Base-by-base conservation (phyloP, 108 stramenopile genomes). In the Licmophora abbreviata region DNA sequence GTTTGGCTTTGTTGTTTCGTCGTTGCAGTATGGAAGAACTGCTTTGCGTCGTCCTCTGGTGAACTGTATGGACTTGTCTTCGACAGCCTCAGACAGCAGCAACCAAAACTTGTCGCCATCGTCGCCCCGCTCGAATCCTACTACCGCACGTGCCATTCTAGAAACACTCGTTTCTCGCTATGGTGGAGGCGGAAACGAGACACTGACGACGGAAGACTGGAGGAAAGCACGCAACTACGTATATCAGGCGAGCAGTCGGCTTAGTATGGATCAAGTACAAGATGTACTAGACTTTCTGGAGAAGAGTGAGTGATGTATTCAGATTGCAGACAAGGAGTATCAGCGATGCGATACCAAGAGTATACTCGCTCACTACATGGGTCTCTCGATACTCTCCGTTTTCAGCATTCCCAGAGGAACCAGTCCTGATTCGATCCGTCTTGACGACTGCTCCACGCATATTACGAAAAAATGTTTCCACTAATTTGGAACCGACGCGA, bases 371-470 rank as follows among this genome's bases (percentile, higher is more conserved):
- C n/a, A n/a, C n/a, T n/a, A n/a, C n/a, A n/a, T n/a, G n/a, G n/a
- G n/a, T n/a, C n/a, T n/a, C n/a, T n/a, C n/a, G n/a, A n/a, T n/a
- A n/a, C n/a, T n/a, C n/a, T n/a, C n/a, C n/a, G n/a, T n/a, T n/a
- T n/a, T n/a, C 8, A 1, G 33, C 43, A 0, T 72, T 80, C 28
- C 56, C 62, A 18, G 29, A 49, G 8, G 53, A 74, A 35, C 53
- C 51, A 22, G 35, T 61, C 9, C 27, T 68, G 55, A 59, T 61
- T 28, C 51, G 54, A 25, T 53, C 33, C 1, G 63, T 90, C 18
- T 20, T 90, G 2, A 75, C 81, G 53, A 44, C 50, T 10, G 53
- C 65, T 30, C 88, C 88, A 8, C 63, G 88, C 5, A 91, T 91
- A 14, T 48, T 91, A 8, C 66, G 82, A 4, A 73, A 77, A 51